A percentile compares a stretch with the other conserved stretches of the same genome.
phyloP scores from a whole-genome alignment of 345 rosid genomes.

The Euphorbia peplus region DNA sequence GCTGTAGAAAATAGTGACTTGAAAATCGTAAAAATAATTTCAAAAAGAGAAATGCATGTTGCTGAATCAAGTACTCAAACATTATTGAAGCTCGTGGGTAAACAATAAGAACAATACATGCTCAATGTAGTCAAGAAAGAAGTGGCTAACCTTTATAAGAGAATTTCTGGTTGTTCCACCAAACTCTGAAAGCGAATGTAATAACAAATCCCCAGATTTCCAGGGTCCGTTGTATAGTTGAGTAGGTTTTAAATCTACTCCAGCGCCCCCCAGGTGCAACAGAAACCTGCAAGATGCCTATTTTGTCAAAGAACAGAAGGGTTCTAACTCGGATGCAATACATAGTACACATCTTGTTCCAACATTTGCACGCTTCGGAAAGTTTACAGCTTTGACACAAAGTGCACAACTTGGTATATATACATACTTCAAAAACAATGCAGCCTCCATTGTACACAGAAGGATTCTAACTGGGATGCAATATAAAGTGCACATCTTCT shows the following conservation, averaged over 20 bases:
- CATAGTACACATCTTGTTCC: neutral
- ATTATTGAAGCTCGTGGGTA: neutral
- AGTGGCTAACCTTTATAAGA: conserved; percentile 65
- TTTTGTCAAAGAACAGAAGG: neutral
- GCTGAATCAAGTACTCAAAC: neutral
- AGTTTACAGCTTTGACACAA: neutral
- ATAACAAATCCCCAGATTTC: conserved; percentile 97
- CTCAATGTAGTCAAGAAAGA: neutral
- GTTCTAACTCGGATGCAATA: neutral
- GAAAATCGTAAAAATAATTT: neutral
- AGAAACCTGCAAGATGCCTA: conserved; percentile 64
- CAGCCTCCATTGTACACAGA: neutral
- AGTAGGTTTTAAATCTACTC: conserved; percentile 93
- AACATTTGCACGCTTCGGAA: neutral
- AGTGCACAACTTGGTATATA: no score
- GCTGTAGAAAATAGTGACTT: neutral
- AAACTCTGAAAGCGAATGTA: conserved; percentile 66
- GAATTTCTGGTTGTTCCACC: conserved; percentile 84
- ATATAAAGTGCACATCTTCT: neutral
- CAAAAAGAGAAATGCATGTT: neutral
- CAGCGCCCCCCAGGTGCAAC: conserved; percentile 95
- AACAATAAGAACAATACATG: neutral
- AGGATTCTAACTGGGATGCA: neutral
- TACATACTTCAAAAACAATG: no score
- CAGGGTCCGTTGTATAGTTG: conserved; percentile 85